Evolutionary conservation across 2,329 filamentous ascomycete genomes (phyloP), one percentile per base, ranked within the genome.

Genomic region (Bipolaris sorokiniana): DNA sequence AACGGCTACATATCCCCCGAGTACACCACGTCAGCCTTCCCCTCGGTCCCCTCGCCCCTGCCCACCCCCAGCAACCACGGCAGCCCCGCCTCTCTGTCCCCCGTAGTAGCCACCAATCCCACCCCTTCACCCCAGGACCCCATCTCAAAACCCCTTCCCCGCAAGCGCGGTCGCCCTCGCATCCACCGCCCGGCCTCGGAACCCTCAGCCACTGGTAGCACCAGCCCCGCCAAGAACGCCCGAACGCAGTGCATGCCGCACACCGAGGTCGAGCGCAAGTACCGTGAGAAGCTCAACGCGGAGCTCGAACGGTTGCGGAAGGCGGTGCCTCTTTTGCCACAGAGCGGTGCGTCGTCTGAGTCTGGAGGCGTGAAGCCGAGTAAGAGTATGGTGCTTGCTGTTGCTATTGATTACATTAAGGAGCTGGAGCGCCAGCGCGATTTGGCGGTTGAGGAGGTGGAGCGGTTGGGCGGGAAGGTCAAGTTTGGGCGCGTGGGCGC

Each of bases 261-360:
- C 46, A 69, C 65, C 38, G 62, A 69, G 58, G 66, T 53, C 48
- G 68, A 59, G 28, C 57, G 57, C 48, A 57, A 57, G 38, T 59
- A 59, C 28, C 48, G 57, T 13, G 57, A 59, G 50, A 66, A 67
- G 34, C 58, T 70, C 23, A 70, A 70, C 48, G 55, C 60, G 9
- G 66, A 69, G 49, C 58, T 70, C 22, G 67, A 70, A 50, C 58
- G 67, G 16, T 50, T 70, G 42, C 58, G 66, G n/a, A 53, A 54
- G 18, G 66, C 65, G 2, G 58, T 69, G 1, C 67, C 66, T 22
- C 68, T 65, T 31, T 42, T 70, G 7, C 64, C 65, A 5, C 65
- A 63, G 23, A 54, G 55, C 15, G 58, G 54, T 26, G 9, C 49
- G 2, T 42, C 56, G 5, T 31, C 28, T 1, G 59, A 61, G 26